Conservation (phyloP, 129 eudicot genomes). For the Glebionis coronaria region DNA sequence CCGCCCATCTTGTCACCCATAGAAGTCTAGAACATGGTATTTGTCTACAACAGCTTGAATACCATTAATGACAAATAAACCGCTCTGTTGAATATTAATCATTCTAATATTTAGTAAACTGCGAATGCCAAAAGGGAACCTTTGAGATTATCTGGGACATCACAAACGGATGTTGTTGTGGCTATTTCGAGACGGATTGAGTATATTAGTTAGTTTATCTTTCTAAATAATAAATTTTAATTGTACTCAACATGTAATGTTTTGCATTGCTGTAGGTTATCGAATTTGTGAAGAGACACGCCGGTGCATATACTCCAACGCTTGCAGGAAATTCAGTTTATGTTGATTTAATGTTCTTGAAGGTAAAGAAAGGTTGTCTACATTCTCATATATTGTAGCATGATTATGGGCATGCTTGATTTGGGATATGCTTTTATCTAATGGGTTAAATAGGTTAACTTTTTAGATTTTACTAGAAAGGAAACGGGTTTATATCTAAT, state of each 20-base stretch:
- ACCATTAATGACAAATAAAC: neutral
- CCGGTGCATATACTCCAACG: conserved; percentile 47
- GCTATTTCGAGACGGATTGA: neutral
- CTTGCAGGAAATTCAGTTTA: conserved; percentile 40
- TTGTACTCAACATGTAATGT: neutral
- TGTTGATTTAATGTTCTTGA: conserved; percentile 36
- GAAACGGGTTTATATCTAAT: conserved; percentile 2
- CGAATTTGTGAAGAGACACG: conserved; percentile 52
- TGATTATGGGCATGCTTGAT: neutral
- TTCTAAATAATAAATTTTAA: no score
- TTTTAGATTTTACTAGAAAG: neutral
- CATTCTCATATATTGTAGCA: neutral
- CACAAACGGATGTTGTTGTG: neutral
- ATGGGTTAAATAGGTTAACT: neutral
- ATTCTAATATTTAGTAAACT: no score
- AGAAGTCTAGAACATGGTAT: no score
- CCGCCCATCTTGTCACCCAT: no score
- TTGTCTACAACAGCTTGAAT: neutral
- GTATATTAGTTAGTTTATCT: no score
- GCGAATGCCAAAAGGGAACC: no score
- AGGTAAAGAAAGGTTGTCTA: conserved; percentile 33
- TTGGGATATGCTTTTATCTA: neutral
- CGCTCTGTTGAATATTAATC: neutral
- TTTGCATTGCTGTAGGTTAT: conserved; percentile 48
- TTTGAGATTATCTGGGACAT: no score